Evolutionary conservation across 2,329 filamentous ascomycete genomes (phyloP).

Genomic region (Nemania diffusa): DNA sequence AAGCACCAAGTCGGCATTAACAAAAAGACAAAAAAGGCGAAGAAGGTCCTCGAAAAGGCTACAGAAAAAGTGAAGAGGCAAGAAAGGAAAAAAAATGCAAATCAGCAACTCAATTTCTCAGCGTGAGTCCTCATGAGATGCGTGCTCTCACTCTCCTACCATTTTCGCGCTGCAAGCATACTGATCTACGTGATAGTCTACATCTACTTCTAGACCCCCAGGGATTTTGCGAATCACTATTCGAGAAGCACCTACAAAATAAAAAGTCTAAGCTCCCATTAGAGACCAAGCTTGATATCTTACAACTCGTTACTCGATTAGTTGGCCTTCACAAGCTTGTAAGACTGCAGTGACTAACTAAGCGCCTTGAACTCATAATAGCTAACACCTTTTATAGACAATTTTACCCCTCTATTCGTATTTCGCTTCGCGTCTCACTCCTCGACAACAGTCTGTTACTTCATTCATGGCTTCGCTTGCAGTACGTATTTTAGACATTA

Average conservation of each 20-base stretch:
- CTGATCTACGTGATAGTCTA: slow-evolving; percentile 54
- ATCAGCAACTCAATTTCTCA: slow-evolving; percentile 93
- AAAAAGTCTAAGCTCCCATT: slow-evolving; percentile 85
- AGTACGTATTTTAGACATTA: slow-evolving; percentile 24
- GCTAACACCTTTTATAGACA: slow-evolving; percentile 55
- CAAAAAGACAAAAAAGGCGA: slow-evolving; percentile 94
- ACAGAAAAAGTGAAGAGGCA: slow-evolving; percentile 82
- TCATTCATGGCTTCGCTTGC: slow-evolving; percentile 92
- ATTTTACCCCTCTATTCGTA: slow-evolving; percentile 94
- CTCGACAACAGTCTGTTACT: slow-evolving; percentile 88
- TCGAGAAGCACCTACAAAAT: slow-evolving; percentile 90
- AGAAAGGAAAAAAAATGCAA: slow-evolving; percentile 87
- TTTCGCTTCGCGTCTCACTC: slow-evolving; percentile 92
- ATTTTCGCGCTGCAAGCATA: background rate
- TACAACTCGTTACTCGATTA: slow-evolving; percentile 90
- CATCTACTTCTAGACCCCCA: slow-evolving; percentile 95
- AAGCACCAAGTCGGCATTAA: slow-evolving; percentile 90
- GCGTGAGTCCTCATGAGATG: slow-evolving; percentile 56
- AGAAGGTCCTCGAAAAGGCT: slow-evolving; percentile 81
- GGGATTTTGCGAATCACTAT: slow-evolving; percentile 89
- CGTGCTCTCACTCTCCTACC: background rate
- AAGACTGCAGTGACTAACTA: slow-evolving; percentile 6
- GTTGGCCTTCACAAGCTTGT: slow-evolving; percentile 85
- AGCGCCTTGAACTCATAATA: slow-evolving; percentile 52
- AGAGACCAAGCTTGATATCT: slow-evolving; percentile 87